phyloP scores from a whole-genome alignment of 2,329 filamentous ascomycete genomes.

The Colletotrichum viniferum region DNA sequence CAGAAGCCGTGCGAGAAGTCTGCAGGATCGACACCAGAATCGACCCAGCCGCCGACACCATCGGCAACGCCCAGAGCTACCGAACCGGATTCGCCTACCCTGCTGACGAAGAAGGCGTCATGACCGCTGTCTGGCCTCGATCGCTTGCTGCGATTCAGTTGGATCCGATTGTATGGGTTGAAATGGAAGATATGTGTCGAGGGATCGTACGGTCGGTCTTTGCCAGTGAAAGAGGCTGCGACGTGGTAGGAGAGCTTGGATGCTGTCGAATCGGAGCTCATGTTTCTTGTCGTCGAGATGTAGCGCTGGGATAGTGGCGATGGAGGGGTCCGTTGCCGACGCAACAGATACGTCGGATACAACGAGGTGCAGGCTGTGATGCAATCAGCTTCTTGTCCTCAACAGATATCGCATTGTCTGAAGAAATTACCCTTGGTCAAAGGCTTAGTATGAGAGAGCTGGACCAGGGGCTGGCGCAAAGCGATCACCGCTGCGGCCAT shows the following conservation, averaged over 20 bases:
- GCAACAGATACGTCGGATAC: background rate
- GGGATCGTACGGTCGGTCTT: slow-evolving; percentile 71
- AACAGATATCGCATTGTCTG: too few relatives aligned
- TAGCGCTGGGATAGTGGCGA: background rate
- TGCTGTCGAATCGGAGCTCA: background rate
- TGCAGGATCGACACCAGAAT: slow-evolving; percentile 90
- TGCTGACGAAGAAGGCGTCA: slow-evolving; percentile 93
- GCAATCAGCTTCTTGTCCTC: background rate
- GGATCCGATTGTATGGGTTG: slow-evolving; percentile 66
- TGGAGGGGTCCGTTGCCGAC: background rate
- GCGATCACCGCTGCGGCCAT: slow-evolving; percentile 19
- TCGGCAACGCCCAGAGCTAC: slow-evolving; percentile 91
- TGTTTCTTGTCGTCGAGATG: slow-evolving; percentile 6
- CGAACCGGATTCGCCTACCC: slow-evolving; percentile 72
- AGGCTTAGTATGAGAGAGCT: background rate
- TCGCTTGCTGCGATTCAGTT: slow-evolving; percentile 57
- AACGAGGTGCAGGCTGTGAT: background rate
- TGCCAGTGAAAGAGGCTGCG: slow-evolving; percentile 77
- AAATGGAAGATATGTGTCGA: slow-evolving; percentile 75
- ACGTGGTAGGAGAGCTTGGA: slow-evolving; percentile 67
- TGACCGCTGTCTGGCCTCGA: slow-evolving; percentile 82
- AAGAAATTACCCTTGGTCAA: background rate
- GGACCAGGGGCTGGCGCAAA: slow-evolving; percentile 18
- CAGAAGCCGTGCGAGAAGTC: slow-evolving; percentile 95
- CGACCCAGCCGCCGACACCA: slow-evolving; percentile 93